Evolutionary conservation across 148 eudicot species (phyloP), one percentile per base, ranked within the genome.

Genomic region (Rhododendron ferrugineum): DNA sequence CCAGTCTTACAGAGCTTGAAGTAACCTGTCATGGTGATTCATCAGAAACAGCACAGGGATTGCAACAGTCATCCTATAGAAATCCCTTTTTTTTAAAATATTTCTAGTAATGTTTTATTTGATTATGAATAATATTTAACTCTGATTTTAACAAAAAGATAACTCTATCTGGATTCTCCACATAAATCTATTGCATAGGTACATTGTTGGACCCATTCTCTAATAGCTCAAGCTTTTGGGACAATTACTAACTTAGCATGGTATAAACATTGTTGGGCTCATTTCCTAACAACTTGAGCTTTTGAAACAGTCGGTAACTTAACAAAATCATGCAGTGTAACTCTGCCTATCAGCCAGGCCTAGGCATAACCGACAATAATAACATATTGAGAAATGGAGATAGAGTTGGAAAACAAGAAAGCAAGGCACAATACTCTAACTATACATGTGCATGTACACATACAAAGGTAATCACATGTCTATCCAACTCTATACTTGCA

Each of bases 1-100:
- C 96, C 87, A 97, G 92, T 89, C 98, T 91, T 62, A 97, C 98
- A 46, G 98, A 94, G 86, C 90, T 92, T 87, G 98, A 95, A 78
- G 98, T 95, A 62, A 97, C 98, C 99, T 97, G 92, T 77, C 64
- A 88, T 42, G 73, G 84, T n/a, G 62, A 81, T 85, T 56, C 70
- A 68, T 81, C 36, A 70, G 73, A 34, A 62, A 82, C 50, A 14
- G 72, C 54, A 68, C 5, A 52, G 11, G 42, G 60, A 80, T 60
- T 16, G 34, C 20, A 72, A 28, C 30, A 30, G 44, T 47, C 66
- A n/a, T 58, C 26, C 36, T 46, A 54, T 9, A 47, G 22, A 54
- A 54, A 16, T 1, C 16, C 60, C 60, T 54, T 16, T 16, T 15
- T 52, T 54, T 15, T 4, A 0, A 18, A 16, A 16, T 54, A 16